Conservation (phyloP, 805 yeast species). For the Saccharomycopsis sp. region DNA sequence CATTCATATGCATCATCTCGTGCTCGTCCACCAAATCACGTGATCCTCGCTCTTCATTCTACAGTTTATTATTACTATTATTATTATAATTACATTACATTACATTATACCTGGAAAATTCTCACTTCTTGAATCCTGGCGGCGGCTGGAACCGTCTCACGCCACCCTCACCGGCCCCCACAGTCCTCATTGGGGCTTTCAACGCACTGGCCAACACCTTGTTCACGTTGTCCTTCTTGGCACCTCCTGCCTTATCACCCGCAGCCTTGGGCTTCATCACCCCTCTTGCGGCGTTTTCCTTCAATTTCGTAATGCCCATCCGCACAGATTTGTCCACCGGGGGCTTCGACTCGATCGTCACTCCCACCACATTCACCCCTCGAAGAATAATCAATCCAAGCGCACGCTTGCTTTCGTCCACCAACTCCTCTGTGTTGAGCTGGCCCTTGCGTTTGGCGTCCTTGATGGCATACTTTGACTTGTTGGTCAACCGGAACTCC, state of each 20-base stretch:
- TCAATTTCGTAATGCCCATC: slow-evolving; percentile 12
- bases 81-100: too few relatives aligned
- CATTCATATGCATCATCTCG: too few relatives aligned
- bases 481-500: slow-evolving; percentile 69
- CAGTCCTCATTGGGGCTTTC: slow-evolving; percentile 24
- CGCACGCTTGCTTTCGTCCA: slow-evolving; percentile 59
- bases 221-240: slow-evolving; percentile 7
- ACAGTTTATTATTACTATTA: too few relatives aligned
- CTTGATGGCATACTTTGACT: slow-evolving; percentile 33
- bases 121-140: slow-evolving; percentile 34
- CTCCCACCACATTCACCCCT: slow-evolving; percentile 74
- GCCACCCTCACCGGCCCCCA: slow-evolving; percentile 26
- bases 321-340: slow-evolving; percentile 23
- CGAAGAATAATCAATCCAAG: slow-evolving; percentile 77
- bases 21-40: too few relatives aligned
- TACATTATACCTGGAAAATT: too few relatives aligned
- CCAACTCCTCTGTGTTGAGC: slow-evolving; percentile 31
- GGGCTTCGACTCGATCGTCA: slow-evolving; percentile 28
- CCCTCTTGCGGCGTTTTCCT: slow-evolving; percentile 24
- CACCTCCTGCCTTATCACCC: neutral
- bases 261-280: slow-evolving; percentile 26
- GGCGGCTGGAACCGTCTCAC: slow-evolving; percentile 41
- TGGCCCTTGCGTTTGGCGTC: slow-evolving; percentile 29
- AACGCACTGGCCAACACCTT: slow-evolving; percentile 22
- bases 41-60: too few relatives aligned